These are phyloP conservation scores for Ceratocystis huliohia DNA, from an alignment of 2,329 filamentous ascomycete species.

Conservation along the genomic window DNA sequence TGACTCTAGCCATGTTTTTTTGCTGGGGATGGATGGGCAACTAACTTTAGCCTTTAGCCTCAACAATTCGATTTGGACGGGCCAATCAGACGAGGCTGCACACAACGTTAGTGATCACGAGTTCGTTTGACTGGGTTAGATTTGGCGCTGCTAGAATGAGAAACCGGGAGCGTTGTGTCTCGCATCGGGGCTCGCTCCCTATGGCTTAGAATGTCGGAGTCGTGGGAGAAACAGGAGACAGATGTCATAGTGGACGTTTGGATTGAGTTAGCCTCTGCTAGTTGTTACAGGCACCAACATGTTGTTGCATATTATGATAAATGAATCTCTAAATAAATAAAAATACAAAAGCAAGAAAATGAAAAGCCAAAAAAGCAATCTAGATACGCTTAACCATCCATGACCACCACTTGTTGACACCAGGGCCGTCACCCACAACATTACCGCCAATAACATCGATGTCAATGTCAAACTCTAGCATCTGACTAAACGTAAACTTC, in stretches of 20 bases:
- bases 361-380: background rate
- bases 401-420: slow-evolving; percentile 72
- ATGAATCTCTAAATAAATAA: background rate
- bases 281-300: background rate
- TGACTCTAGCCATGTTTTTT: background rate
- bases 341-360: slow-evolving; percentile 2
- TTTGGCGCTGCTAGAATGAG: too few species aligned
- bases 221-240: too few species aligned
- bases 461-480: slow-evolving; percentile 70
- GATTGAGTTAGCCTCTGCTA: too few species aligned
- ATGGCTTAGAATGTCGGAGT: too few species aligned
- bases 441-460: slow-evolving; percentile 69
- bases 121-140: background rate
- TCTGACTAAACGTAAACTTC: slow-evolving; percentile 65
- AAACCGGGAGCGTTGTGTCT: too few species aligned
- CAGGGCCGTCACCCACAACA: slow-evolving; percentile 51
- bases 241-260: too few species aligned
- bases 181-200: too few species aligned
- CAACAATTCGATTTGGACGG: background rate
- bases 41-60: background rate
- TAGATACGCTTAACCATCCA: slow-evolving; percentile 68
- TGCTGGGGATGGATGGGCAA: slow-evolving; percentile 8
- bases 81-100: background rate
- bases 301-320: background rate
- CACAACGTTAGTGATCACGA: slow-evolving; percentile 1